Evolutionary conservation across 371 early-diverging fungal genomes (phyloP).

Genomic region (Quaeritorhiza haematococci): DNA sequence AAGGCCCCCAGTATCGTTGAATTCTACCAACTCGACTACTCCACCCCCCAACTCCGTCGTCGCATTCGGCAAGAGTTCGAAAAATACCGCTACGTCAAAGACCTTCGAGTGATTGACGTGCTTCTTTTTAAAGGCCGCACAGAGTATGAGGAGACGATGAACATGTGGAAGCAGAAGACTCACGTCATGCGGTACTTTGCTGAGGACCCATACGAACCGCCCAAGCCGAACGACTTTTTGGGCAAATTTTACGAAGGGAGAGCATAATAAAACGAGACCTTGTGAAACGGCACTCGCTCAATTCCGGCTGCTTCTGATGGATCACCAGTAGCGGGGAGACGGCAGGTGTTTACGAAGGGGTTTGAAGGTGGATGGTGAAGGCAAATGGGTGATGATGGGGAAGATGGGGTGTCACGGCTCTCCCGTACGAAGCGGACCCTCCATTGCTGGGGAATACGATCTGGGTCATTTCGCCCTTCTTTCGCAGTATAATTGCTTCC

Average conservation of each 20-base stretch:
- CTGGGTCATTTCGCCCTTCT: too few species aligned
- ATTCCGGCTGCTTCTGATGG: too few species aligned
- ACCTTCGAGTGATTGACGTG: slow-evolving; percentile 76
- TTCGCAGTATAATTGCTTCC: too few species aligned
- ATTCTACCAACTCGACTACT: slow-evolving; percentile 73
- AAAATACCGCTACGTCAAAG: slow-evolving; percentile 74
- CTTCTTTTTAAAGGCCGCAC: slow-evolving; percentile 76
- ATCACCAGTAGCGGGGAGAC: too few species aligned
- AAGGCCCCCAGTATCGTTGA: slow-evolving; percentile 78
- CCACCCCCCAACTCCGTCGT: slow-evolving; percentile 65
- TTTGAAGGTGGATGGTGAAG: too few species aligned
- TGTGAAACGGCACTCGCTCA: too few species aligned
- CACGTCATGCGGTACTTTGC: slow-evolving; percentile 88
- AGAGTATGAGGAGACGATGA: slow-evolving; percentile 90
- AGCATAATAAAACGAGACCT: too few species aligned
- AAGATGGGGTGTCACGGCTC: too few species aligned
- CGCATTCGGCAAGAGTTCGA: slow-evolving; percentile 92
- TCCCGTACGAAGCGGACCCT: too few species aligned
- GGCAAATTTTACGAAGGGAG: slow-evolving; percentile 84
- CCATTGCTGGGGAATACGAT: too few species aligned
- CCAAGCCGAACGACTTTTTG: slow-evolving; percentile 72
- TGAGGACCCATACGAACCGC: slow-evolving; percentile 56
- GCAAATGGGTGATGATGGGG: too few species aligned
- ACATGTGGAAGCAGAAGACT: slow-evolving; percentile 90
- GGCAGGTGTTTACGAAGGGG: too few species aligned